These are phyloP conservation scores for Trypethelium eluteriae DNA, from an alignment of 495 filamentous ascomycete genomes.

Conservation along the genomic window DNA sequence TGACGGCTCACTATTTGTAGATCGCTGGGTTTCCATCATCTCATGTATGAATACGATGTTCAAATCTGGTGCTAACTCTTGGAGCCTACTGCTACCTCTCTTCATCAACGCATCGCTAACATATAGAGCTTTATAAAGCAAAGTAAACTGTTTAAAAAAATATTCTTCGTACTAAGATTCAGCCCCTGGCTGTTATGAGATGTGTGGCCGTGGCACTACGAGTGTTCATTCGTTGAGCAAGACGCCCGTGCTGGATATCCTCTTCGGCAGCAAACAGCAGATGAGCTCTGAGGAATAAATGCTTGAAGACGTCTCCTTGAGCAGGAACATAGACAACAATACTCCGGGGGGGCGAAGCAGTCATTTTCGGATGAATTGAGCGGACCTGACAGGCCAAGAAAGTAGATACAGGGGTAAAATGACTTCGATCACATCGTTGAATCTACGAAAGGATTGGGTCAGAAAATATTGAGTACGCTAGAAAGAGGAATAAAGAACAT, in stretches of 20 bases:
- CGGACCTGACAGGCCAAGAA: conserved; percentile 80
- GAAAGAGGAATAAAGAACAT: neutral
- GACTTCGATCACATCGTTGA: conserved; percentile 86
- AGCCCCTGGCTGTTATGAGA: conserved; percentile 91
- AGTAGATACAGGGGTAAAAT: conserved; percentile 83
- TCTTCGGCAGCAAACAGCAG: conserved; percentile 75
- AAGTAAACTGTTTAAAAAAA: conserved; percentile 48
- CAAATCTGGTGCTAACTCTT: conserved; percentile 69
- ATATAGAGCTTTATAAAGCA: conserved; percentile 77
- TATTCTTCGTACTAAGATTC: conserved; percentile 77
- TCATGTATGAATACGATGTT: conserved; percentile 87
- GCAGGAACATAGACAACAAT: conserved; percentile 86
- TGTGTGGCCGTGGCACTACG: conserved; percentile 78
- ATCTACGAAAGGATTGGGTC: conserved; percentile 29
- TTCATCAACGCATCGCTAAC: conserved; percentile 89
- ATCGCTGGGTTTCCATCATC: conserved; percentile 81
- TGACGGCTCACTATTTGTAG: conserved; percentile 77
- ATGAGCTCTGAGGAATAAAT: conserved; percentile 80
- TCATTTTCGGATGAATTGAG: conserved; percentile 69
- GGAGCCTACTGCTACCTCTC: conserved; percentile 72
- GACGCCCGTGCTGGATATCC: conserved; percentile 77
- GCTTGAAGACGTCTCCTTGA: conserved; percentile 90
- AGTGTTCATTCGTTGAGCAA: conserved; percentile 87
- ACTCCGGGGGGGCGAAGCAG: conserved; percentile 73
- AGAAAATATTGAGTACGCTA: neutral